Conservation (phyloP, 2,329 filamentous ascomycete species). For the Whalleya microplaca region DNA sequence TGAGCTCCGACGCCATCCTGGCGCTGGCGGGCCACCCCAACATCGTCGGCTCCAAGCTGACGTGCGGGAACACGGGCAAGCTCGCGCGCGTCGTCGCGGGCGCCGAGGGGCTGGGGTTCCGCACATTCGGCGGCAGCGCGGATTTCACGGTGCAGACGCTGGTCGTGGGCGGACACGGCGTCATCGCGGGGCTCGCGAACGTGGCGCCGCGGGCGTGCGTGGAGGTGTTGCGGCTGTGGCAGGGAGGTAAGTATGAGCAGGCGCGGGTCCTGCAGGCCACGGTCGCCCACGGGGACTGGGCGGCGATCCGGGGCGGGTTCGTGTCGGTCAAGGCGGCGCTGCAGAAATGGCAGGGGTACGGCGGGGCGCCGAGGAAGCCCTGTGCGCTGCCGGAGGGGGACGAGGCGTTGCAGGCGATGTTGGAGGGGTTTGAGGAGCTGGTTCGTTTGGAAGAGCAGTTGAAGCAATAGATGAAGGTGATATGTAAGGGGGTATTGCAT, state of each 20-base stretch:
- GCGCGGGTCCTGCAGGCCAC: slow-evolving; percentile 54
- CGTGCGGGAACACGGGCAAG: slow-evolving; percentile 76
- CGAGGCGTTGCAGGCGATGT: too few species aligned
- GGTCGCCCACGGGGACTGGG: slow-evolving; percentile 57
- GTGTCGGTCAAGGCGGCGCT: slow-evolving; percentile 54
- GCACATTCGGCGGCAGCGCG: slow-evolving; percentile 48
- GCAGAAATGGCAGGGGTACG: slow-evolving; percentile 27
- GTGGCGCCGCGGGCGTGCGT: slow-evolving; percentile 29
- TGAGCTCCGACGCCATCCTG: slow-evolving; percentile 67
- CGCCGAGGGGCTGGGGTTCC: slow-evolving; percentile 18
- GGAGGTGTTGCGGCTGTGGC: slow-evolving; percentile 33
- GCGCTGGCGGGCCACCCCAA: slow-evolving; percentile 62
- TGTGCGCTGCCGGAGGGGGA: too few species aligned
- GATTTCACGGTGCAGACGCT: slow-evolving; percentile 48
- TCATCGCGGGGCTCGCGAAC: slow-evolving; percentile 22
- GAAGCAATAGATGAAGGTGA: too few species aligned
- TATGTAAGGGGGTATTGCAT: too few species aligned
- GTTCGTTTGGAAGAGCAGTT: too few species aligned
- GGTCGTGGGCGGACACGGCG: slow-evolving; percentile 17
- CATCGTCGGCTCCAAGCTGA: slow-evolving; percentile 73
- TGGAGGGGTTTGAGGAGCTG: too few species aligned
- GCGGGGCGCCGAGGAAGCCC: background rate
- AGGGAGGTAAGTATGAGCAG: slow-evolving; percentile 38
- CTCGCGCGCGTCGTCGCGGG: slow-evolving; percentile 57
- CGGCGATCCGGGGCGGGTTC: slow-evolving; percentile 61